A percentile compares a stretch with the other conserved stretches of the same genome.
phyloP scores from a whole-genome alignment of 1,139 yeast genomes.

The Meyerozyma carpophila region DNA sequence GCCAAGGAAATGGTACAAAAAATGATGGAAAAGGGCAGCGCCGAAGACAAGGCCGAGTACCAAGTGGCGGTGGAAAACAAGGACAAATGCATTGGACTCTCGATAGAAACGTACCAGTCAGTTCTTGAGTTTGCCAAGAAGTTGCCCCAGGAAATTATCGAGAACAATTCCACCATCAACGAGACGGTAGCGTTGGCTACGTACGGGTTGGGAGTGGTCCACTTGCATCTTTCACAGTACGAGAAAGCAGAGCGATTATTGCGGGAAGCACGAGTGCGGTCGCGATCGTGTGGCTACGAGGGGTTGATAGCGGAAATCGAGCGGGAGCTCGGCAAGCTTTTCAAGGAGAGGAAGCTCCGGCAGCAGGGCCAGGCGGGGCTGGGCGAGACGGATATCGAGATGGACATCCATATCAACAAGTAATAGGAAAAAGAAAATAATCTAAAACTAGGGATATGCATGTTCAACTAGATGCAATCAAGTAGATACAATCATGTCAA shows the following conservation, averaged over 20 bases:
- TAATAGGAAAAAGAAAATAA: neutral
- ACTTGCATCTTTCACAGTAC: constrained; percentile 51
- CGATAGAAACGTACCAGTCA: constrained; percentile 45
- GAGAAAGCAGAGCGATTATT: constrained; percentile 57
- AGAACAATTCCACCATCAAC: constrained; percentile 16
- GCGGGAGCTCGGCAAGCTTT: constrained; percentile 51
- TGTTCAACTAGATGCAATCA: no score
- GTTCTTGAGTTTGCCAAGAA: constrained; percentile 52
- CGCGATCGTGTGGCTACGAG: constrained; percentile 60
- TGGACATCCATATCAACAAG: constrained; percentile 1
- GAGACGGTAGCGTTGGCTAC: constrained; percentile 77
- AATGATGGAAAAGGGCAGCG: constrained; percentile 8
- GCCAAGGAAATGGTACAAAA: constrained; percentile 8
- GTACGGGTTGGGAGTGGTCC: constrained; percentile 80
- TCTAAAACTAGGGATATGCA: no score
- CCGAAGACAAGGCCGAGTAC: constrained; percentile 13
- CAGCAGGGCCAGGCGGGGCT: neutral
- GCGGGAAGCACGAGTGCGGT: constrained; percentile 67
- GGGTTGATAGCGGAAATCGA: constrained; percentile 65
- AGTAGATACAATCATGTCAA: no score
- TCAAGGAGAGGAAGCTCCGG: constrained; percentile 22
- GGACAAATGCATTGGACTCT: constrained; percentile 37
- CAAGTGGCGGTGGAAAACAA: constrained; percentile 21
- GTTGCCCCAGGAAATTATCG: constrained; percentile 30
- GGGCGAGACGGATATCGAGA: constrained; percentile 1